A percentile compares a stretch with the other conserved stretches of the same genome.
Conservation (phyloP, 768 basidiomycete species). For the Leccinum rimulosum region DNA sequence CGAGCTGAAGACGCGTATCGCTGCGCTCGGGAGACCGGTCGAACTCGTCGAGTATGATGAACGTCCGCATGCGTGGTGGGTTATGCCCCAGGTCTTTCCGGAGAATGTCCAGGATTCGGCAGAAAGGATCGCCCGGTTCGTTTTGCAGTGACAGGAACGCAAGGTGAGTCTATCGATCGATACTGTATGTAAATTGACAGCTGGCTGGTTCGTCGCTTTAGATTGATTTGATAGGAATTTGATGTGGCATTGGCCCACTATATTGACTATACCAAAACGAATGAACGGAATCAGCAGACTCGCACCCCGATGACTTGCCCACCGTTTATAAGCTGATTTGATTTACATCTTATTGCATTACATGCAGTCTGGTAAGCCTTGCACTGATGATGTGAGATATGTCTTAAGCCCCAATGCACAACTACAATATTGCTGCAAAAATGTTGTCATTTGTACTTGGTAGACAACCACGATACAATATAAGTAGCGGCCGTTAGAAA, state of each 20-base stretch:
- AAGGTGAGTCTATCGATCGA: no score
- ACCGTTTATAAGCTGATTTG: no score
- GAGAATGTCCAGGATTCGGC: constrained; percentile 12
- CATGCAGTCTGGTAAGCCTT: no score
- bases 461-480: no score
- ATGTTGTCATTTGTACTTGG: no score
- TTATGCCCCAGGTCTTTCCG: constrained; percentile 12
- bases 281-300: neutral
- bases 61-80: constrained; percentile 26
- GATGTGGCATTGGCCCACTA: neutral
- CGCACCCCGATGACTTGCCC: no score
- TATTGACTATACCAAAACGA: no score
- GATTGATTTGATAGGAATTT: neutral
- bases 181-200: neutral
- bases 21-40: neutral
- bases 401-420: no score
- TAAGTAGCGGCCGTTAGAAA: no score
- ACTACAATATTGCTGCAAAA: no score
- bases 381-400: no score
- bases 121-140: constrained; percentile 10
- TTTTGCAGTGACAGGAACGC: neutral
- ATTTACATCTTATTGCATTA: no score
- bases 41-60: constrained; percentile 26
- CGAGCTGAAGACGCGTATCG: constrained; percentile 8
- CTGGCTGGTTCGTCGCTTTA: neutral